Base-by-base conservation (phyloP, 352 stramenopile species). In the Phytophthora colocasiae region DNA sequence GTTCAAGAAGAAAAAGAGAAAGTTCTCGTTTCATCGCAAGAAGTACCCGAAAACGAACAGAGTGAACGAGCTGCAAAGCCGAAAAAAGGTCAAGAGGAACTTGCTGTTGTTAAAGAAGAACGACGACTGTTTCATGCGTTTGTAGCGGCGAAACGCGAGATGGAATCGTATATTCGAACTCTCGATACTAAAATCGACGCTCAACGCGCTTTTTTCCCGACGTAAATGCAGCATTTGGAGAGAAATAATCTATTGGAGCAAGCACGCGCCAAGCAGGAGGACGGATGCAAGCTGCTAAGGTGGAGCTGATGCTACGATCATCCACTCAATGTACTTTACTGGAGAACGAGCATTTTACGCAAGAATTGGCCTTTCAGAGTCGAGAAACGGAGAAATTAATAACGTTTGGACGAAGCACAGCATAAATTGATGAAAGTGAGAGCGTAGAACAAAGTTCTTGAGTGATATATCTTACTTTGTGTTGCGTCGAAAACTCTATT, bases 261-360 rank as follows among this genome's bases (percentile, higher is more conserved):
- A 61, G 83, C 91, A n/a, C 72, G 84, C 1, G 71, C 79, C 8
- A 92, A 94, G 65, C 81, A 89, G 43, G 81, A 96, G 43, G 59
- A 5, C 66, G 72, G 36, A 78, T 86, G 67, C 71, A 79, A 32
- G 73, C 76, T 45, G 80, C 79, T 7, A 89, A 89, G 50, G 59
- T 86, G 14, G 83, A 78, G 34, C 57, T 93, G 6, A 54, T 91
- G 47, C 41, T 71, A 17, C 72, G 78, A 22, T 87, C 81, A 4
- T 82, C 83, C 1, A 93, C 84, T 5, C 88, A 92, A 65, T 80
- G 87, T 40, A 94, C 80, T 27, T 87, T 93, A 72, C 73, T 92
- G 53, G 87, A 96, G 51, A 93, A 92, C 52, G 87, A 87, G 40
- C 84, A 92, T 45, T 82, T 88, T 36, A 85, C 88, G 15, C 77